Base-by-base conservation (phyloP, 1,139 yeast genomes). In the Geotrichum europaeum region DNA sequence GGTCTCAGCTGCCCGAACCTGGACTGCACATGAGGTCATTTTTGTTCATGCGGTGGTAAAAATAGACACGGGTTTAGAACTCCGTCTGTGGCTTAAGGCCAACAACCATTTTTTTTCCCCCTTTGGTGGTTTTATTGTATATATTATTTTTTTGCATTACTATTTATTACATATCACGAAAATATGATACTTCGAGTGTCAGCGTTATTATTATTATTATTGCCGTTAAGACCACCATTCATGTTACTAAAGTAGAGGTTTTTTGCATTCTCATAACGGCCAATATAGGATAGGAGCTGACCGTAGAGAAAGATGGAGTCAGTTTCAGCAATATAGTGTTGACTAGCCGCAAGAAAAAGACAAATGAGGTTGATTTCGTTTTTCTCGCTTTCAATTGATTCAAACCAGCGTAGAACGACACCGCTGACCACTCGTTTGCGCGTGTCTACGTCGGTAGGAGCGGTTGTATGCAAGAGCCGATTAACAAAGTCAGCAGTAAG, bases 221-320 rank as follows among this genome's bases (percentile, higher is more conserved):
- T 49, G 30, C 20, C 12, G 22, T 30, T 13, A 30, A 18, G 15
- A 6, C 52, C 36, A 25, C 55, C 50, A 32, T 9, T 40, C 34
- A 40, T 40, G 47, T 40, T 40, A 15, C 32, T 24, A 30, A 66
- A 58, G 56, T 67, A 68, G 22, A 68, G 67, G 47, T 65, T 62
- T 24, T 65, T 56, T 3, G 72, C 72, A 54, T 69, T 71, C 12
- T 63, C 64, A 15, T 67, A 64, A 5, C 49, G 45, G 4, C 70
- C 71, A n/a, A 69, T 63, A 66, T 66, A 69, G 52, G 64, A 63
- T 52, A 69, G 58, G 56, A 70, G 68, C 52, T 68, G 63, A 32
- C 68, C 64, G 56, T 64, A 68, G 59, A 69, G 60, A 59, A 68
- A 59, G 18, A 60, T 62, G 59, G 65, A 69, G 51, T 68, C 67